Evolutionary conservation across 148 eudicot species (phyloP).

Genomic region (Oxyria digyna): DNA sequence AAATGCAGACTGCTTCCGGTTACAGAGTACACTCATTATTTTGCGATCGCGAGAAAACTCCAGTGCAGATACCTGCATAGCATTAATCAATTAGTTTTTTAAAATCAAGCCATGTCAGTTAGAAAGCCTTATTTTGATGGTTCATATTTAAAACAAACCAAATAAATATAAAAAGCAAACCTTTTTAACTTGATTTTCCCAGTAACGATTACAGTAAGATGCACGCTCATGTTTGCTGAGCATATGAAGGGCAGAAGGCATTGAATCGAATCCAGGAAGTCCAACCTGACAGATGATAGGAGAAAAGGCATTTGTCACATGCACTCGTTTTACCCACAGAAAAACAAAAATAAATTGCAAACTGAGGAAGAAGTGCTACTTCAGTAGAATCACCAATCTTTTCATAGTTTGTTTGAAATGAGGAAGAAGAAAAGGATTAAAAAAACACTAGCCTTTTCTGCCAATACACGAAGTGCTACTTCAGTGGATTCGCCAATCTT

Average conservation of each 20-base stretch:
- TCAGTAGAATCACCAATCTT: too few species aligned
- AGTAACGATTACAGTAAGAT: constrained; percentile 87
- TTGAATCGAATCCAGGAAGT: constrained; percentile 94
- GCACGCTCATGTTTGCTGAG: constrained; percentile 94
- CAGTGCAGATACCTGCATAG: constrained; percentile 60
- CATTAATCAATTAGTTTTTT: constrained; percentile 12
- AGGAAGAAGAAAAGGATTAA: not conserved
- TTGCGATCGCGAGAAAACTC: constrained; percentile 99
- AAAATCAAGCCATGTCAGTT: not conserved
- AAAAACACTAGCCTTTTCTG: constrained; percentile 61
- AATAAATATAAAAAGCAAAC: constrained; percentile 21
- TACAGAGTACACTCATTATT: constrained; percentile 98
- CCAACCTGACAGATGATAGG: constrained; percentile 54
- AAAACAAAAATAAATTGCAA: not conserved
- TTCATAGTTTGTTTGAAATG: not conserved
- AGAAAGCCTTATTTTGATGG: not conserved
- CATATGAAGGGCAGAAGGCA: constrained; percentile 97
- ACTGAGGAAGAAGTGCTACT: too few species aligned
- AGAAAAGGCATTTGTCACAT: not conserved
- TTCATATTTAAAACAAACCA: not conserved
- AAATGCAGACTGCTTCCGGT: constrained; percentile 74
- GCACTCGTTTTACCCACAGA: not conserved
- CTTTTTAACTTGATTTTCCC: constrained; percentile 95
- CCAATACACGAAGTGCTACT: constrained; percentile 95
- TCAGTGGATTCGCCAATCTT: constrained; percentile 99